Conservation (phyloP, 208 protist genomes). For the Acanthamoeba sp. region DNA sequence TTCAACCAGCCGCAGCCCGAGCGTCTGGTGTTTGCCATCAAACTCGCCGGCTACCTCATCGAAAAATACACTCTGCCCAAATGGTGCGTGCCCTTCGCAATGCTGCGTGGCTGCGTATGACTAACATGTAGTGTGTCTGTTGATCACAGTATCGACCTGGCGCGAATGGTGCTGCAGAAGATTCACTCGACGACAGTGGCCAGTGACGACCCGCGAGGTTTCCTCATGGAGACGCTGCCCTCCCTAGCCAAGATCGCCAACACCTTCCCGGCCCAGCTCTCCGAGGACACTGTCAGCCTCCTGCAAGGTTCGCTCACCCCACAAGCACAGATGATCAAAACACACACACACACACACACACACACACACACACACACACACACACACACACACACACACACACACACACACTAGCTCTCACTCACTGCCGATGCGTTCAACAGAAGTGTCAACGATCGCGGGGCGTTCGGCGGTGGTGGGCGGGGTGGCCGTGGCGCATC, state of each 20-base stretch:
- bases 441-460: constrained; percentile 13
- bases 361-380: too few species aligned
- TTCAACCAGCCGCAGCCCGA: constrained; percentile 73
- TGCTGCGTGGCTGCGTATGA: neutral
- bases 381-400: too few species aligned
- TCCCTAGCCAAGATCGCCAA: neutral
- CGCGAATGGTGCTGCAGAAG: constrained; percentile 46
- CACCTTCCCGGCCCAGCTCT: constrained; percentile 13
- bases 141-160: constrained; percentile 13
- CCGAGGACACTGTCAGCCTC: constrained; percentile 22
- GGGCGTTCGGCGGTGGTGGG: neutral
- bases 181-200: neutral
- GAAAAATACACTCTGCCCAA: constrained; percentile 84
- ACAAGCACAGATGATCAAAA: too few species aligned
- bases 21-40: constrained; percentile 81
- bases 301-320: neutral
- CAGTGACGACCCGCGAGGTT: neutral
- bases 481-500: constrained; percentile 4
- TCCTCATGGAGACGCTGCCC: constrained; percentile 27
- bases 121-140: neutral
- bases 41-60: constrained; percentile 70
- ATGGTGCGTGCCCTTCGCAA: neutral
- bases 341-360: too few species aligned
- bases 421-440: too few species aligned
- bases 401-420: too few species aligned